These are phyloP conservation scores for Jamesozyma gamospora DNA, from an alignment of 805 yeast species.

Conservation along the genomic window DNA sequence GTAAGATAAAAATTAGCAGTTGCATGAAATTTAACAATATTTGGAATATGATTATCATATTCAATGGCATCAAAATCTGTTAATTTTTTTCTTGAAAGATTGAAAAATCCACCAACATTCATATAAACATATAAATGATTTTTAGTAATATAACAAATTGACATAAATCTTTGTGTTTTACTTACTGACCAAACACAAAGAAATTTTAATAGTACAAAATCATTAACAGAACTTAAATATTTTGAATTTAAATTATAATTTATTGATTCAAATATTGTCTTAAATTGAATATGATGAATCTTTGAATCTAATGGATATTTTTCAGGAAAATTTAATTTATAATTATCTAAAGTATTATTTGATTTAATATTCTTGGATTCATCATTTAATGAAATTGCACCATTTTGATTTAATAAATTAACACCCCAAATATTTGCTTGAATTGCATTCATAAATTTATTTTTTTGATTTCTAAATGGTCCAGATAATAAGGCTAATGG, in stretches of 20 bases:
- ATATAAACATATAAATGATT: conserved; percentile 51
- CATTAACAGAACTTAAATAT: conserved; percentile 32
- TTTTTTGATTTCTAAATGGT: conserved; percentile 2
- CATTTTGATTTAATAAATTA: conserved; percentile 6
- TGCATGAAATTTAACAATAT: conserved; percentile 5
- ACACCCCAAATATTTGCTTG: conserved; percentile 71
- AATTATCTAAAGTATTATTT: not conserved
- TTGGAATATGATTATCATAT: conserved; percentile 3
- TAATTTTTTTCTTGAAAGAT: conserved; percentile 41
- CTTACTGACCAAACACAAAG: conserved; percentile 62
- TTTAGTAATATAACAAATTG: conserved; percentile 54
- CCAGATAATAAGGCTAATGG: conserved; percentile 56
- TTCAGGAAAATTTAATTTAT: conserved; percentile 34
- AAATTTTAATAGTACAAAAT: conserved; percentile 51
- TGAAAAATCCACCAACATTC: conserved; percentile 61
- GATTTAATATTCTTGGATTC: not conserved
- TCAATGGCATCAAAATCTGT: conserved; percentile 46
- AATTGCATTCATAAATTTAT: conserved; percentile 36
- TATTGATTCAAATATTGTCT: conserved; percentile 58
- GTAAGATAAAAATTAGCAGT: conserved; percentile 32
- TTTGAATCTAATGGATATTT: conserved; percentile 51
- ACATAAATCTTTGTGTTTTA: conserved; percentile 58
- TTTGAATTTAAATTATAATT: conserved; percentile 4
- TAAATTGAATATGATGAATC: conserved; percentile 60
- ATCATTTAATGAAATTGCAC: conserved; percentile 5